Evolutionary conservation across 768 basidiomycete genomes (phyloP).

Genomic region (Sporobolomyces roseus): DNA sequence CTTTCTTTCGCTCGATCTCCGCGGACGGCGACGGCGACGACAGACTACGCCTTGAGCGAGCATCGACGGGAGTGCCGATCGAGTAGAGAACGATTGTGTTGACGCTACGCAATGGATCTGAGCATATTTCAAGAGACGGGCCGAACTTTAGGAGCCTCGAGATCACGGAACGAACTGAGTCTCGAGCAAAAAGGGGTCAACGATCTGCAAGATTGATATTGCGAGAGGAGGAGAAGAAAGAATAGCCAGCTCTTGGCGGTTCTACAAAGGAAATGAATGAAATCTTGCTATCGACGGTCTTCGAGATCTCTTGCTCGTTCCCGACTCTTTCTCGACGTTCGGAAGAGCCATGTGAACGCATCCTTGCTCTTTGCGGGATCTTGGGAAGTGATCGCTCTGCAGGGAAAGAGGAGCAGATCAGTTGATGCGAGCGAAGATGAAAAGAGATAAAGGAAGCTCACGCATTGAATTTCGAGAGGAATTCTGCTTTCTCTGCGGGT

Average conservation of each 20-base stretch:
- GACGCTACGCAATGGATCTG: too few relatives aligned
- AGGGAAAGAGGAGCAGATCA: not conserved
- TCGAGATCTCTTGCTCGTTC: conserved; percentile 29
- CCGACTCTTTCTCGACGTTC: conserved; percentile 34
- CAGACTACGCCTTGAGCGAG: too few relatives aligned
- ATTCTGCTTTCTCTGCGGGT: conserved; percentile 61
- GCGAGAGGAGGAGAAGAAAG: not conserved
- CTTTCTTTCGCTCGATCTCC: too few relatives aligned
- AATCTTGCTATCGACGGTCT: conserved; percentile 21
- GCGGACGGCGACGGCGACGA: too few relatives aligned
- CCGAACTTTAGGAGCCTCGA: too few relatives aligned
- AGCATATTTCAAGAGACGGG: too few relatives aligned
- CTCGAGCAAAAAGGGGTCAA: too few relatives aligned
- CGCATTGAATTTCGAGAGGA: conserved; percentile 70
- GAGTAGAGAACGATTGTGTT: too few relatives aligned
- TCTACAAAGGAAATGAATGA: not conserved
- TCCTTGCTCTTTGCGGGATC: conserved; percentile 80
- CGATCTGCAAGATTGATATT: too few relatives aligned
- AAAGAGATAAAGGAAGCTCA: conserved; percentile 52
- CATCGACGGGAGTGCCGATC: too few relatives aligned
- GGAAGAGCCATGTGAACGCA: conserved; percentile 53
- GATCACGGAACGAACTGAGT: too few relatives aligned
- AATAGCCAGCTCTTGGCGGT: conserved; percentile 10
- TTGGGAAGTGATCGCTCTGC: conserved; percentile 62
- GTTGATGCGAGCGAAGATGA: not conserved